These are phyloP conservation scores for Candida argentea DNA, from an alignment of 805 yeast genomes.

Conservation along the genomic window DNA sequence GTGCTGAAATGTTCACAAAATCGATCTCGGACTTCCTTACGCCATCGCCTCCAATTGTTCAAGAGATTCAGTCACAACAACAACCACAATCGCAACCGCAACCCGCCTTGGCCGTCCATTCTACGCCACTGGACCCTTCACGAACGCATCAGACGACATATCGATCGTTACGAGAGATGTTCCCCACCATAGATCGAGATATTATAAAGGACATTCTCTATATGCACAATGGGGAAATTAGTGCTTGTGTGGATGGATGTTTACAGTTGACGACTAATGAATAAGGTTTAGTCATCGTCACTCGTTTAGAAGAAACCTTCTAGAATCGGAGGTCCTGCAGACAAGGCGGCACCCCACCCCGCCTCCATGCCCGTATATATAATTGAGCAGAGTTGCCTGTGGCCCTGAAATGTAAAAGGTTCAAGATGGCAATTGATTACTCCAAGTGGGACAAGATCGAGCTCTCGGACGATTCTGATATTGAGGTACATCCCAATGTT, in stretches of 20 bases:
- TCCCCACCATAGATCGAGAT: slow-evolving; percentile 62
- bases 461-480: slow-evolving; percentile 90
- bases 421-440: slow-evolving; percentile 84
- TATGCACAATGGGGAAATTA: slow-evolving; percentile 57
- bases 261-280: slow-evolving; percentile 22
- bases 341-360: neutral
- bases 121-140: too few species aligned
- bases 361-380: too few species aligned
- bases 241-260: slow-evolving; percentile 62
- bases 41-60: slow-evolving; percentile 31
- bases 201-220: slow-evolving; percentile 60
- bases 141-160: too few species aligned
- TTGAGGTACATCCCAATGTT: slow-evolving; percentile 97
- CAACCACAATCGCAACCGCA: slow-evolving; percentile 1
- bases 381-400: too few species aligned
- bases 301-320: slow-evolving; percentile 2
- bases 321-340: neutral
- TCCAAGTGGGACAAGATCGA: slow-evolving; percentile 98
- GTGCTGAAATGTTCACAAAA: slow-evolving; percentile 43
- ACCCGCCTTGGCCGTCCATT: slow-evolving; percentile 1
- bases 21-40: slow-evolving; percentile 35
- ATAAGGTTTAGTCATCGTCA: neutral
- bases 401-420: too few species aligned
- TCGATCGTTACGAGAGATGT: slow-evolving; percentile 51
- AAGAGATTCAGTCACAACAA: slow-evolving; percentile 4